Evolutionary conservation across 2,329 filamentous ascomycete genomes (phyloP).

Genomic region (Pestalotiopsis sp.): DNA sequence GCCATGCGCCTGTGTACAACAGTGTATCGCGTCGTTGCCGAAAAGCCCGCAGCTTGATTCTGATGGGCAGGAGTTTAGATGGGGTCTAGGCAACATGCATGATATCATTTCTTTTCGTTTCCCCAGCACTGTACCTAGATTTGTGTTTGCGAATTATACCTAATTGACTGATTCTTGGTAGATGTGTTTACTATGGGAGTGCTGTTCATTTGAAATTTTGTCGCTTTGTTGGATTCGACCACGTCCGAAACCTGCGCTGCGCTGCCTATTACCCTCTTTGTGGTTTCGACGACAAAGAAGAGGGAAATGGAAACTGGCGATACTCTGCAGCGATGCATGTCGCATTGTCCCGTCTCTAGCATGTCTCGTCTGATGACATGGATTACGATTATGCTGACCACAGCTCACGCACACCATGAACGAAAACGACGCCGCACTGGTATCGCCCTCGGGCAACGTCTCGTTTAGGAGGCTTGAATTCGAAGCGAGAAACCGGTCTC

Average conservation of each 20-base stretch:
- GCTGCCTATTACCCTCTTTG: not conserved
- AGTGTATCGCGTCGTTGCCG: conserved; percentile 54
- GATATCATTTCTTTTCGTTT: not conserved
- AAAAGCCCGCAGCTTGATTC: conserved; percentile 38
- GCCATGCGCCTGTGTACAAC: conserved; percentile 53
- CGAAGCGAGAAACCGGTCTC: too few species aligned
- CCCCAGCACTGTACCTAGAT: not conserved
- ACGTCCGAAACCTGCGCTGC: not conserved
- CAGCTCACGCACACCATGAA: not conserved
- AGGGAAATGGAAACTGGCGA: not conserved
- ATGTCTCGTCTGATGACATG: too few species aligned
- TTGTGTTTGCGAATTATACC: not conserved
- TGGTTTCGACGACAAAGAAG: not conserved
- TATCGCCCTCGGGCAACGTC: not conserved
- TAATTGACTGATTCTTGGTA: not conserved
- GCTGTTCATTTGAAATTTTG: not conserved
- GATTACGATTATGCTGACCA: too few species aligned
- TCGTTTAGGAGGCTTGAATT: too few species aligned
- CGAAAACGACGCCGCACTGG: not conserved
- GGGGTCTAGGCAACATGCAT: not conserved
- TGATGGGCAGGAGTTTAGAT: not conserved
- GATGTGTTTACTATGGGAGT: too few species aligned
- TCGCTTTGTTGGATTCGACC: not conserved
- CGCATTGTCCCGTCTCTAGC: too few species aligned
- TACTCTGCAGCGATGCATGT: too few species aligned